Base-by-base conservation (phyloP, 2,329 filamentous ascomycete species). In the Zasmidium angulare region DNA sequence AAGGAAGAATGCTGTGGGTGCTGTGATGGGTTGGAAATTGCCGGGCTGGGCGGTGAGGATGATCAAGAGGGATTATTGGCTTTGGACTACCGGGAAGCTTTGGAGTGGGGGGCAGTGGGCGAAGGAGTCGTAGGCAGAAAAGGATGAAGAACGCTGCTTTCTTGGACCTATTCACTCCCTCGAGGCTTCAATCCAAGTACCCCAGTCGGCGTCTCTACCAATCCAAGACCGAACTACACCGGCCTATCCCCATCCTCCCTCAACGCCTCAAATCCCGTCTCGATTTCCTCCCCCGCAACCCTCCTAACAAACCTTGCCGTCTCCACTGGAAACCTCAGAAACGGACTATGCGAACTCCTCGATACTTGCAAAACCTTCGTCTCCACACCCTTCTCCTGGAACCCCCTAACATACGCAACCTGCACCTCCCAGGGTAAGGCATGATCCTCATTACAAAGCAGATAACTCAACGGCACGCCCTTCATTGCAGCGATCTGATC, bases 321-420 rank as follows among this genome's bases (percentile, higher is more conserved):
- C 53, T 59, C 55, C 1, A 29, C 24, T 6, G 61, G 50, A 17
- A 56, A 48, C 36, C 49, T 61, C 53, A 63, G 46, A 26, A 63
- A 63, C 3, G 61, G 58, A 29, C 58, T 61, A 50, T 63, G 61
- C 7, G 58, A 49, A 49, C 55, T 61, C 52, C 50, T 20, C 21
- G 55, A 51, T 2, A 60, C 55, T 20, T 56, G 48, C 20, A 53
- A 43, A 14, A 3, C 9, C 31, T 48, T 23, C 2, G 58, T 31
- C 3, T 49, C 22, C 3, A 58, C 47, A 10, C 59, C 55, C 54
- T 31, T 46, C 10, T 46, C 55, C 17, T 20, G 40, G 26, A 61
- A 58, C 14, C 51, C 59, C 31, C 29, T 3, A 20, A 61, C 31
- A 11, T 50, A 51, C 3, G 21, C 59, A 22, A 24, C 49, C 55